Conservation (phyloP, 345 rosid genomes). For the Lepidium sativum region DNA sequence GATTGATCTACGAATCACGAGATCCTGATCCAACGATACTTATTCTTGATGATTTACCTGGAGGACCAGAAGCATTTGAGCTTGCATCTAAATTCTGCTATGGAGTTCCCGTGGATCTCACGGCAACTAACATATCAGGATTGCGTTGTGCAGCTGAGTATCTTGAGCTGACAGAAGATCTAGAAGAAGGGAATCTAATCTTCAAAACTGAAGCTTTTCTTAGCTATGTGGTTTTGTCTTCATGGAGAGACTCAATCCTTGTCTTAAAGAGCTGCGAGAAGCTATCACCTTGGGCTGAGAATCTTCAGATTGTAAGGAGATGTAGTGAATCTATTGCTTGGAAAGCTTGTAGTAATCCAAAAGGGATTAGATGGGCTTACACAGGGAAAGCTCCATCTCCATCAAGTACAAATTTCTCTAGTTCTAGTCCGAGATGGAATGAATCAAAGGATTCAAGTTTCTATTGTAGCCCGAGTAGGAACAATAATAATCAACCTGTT, state of each 20-base stretch:
- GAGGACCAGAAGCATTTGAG: conserved; percentile 85
- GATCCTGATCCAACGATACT: conserved; percentile 50
- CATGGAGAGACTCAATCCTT: conserved; percentile 92
- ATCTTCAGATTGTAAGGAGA: conserved; percentile 87
- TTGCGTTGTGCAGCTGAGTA: conserved; percentile 91
- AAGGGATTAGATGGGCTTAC: conserved; percentile 91
- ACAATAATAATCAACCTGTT: conserved; percentile 52
- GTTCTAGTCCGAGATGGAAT: conserved; percentile 76
- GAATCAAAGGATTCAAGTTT: conserved; percentile 50
- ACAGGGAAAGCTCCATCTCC: conserved; percentile 61
- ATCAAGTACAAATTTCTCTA: background rate
- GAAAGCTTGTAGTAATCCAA: conserved; percentile 97
- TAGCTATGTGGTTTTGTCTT: conserved; percentile 88
- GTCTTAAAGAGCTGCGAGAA: conserved; percentile 88
- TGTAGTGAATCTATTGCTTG: conserved; percentile 98
- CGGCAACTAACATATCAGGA: conserved; percentile 83
- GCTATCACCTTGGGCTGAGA: conserved; percentile 96
- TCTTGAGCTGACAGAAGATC: conserved; percentile 99
- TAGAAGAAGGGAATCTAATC: conserved; percentile 93
- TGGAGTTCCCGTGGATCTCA: conserved; percentile 86
- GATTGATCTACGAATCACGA: conserved; percentile 71
- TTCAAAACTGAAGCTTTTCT: conserved; percentile 98
- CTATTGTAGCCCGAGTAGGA: conserved; percentile 56
- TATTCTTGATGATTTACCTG: conserved; percentile 69
- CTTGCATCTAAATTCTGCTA: conserved; percentile 95